Evolutionary conservation across 768 basidiomycete species (phyloP), one percentile per base, ranked within the genome.

Genomic region (Rhodotorula graminis): DNA sequence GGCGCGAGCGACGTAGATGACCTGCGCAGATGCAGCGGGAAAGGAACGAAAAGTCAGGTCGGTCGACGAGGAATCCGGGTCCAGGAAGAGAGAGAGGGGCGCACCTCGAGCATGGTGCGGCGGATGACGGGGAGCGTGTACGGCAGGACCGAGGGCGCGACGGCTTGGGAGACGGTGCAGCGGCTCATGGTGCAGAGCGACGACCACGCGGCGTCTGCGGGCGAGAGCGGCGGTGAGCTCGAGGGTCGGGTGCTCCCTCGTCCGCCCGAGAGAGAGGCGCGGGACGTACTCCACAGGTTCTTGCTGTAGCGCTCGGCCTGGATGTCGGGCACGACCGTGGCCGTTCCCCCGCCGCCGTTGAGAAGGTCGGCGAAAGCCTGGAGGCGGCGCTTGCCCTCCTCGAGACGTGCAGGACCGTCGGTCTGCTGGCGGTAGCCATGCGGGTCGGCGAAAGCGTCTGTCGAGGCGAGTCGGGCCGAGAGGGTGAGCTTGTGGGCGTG

Each of bases 121-220:
- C 72, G 59, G 18, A 56, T 64, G n/a, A 64, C 69, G 6, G 72
- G 72, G 33, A 76, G 69, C 2, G 72, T 76, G 72, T 68, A 70
- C 9, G 69, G 69, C 0, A 76, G 67, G 15, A 73, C 67, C 9
- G 60, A 42, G 0, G 68, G 70, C 6, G 72, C 69, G 37, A 73
- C 67, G 1, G 60, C 64, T 9, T 52, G 31, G 27, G 64, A 53
- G 46, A 76, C 71, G 25, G 71, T n/a, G 25, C 53, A n/a, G 19
- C 75, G 68, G 8, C 71, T 64, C 27, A 72, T 47, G 31, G 75
- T 44, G 67, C 74, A 75, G 23, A 75, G n/a, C 25, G 71, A 65
- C 5, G 71, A 72, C 56, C 49, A 61, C 3, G 66, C 59, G 15
- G 71, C 71, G 37, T 72, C 44, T 55, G 19, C 40, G 49, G 6